Evolutionary conservation across 1,139 yeast species (phyloP).

Genomic region (Candida labiduridarum): DNA sequence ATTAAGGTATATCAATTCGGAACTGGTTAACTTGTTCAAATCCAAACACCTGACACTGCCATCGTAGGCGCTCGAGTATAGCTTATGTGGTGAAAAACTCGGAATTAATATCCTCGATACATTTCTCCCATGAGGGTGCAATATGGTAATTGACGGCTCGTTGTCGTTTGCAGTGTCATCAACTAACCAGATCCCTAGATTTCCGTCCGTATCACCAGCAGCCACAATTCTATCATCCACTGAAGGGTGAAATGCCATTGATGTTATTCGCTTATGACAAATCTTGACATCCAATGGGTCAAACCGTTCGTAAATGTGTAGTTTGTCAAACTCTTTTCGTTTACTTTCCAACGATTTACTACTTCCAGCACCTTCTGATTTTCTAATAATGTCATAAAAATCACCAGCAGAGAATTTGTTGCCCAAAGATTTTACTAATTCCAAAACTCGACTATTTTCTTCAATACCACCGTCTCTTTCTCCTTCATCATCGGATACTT

Average conservation of each 20-base stretch:
- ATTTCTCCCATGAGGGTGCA: conserved; percentile 77
- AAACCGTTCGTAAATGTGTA: conserved; percentile 55
- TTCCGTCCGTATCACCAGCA: conserved; percentile 88
- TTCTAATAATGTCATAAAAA: conserved; percentile 58
- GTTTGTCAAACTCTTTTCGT: conserved; percentile 53
- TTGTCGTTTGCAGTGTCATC: conserved; percentile 36
- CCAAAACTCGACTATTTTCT: conserved; percentile 38
- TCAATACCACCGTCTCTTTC: conserved; percentile 17
- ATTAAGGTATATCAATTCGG: conserved; percentile 56
- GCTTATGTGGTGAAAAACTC: conserved; percentile 49
- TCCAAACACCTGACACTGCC: conserved; percentile 81
- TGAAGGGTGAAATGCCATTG: conserved; percentile 77
- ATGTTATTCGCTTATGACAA: conserved; percentile 72
- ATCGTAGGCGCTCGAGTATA: conserved; percentile 80
- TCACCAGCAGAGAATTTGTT: conserved; percentile 76
- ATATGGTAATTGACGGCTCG: conserved; percentile 59
- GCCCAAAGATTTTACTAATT: conserved; percentile 46
- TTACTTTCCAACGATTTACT: conserved; percentile 37
- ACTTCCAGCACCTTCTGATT: conserved; percentile 27
- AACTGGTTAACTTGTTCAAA: conserved; percentile 57
- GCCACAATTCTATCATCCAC: conserved; percentile 60
- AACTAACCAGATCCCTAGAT: conserved; percentile 88
- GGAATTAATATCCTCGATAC: conserved; percentile 66
- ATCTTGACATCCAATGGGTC: conserved; percentile 74
- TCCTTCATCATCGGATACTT: no score